phyloP scores from a whole-genome alignment of 306 rosid genomes.

The Vicia sativa region DNA sequence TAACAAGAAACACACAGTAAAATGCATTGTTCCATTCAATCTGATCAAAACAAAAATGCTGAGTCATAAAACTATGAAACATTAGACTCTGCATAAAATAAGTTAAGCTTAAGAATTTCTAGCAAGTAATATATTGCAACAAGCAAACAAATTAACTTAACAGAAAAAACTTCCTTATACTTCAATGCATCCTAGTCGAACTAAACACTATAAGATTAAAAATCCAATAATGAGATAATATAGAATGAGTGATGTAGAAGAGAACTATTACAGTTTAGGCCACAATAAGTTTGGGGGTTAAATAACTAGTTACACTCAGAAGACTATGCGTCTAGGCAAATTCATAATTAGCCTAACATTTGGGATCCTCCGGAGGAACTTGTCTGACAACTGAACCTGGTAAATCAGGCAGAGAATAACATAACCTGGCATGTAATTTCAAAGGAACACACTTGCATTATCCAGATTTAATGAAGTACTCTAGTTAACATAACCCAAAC shows the following conservation, averaged over 20 bases:
- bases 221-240: neutral
- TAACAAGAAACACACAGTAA: slow-evolving; percentile 35
- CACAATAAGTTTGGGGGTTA: slow-evolving; percentile 3
- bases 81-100: slow-evolving; percentile 4
- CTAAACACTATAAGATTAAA: slow-evolving; percentile 23
- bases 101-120: slow-evolving; percentile 5
- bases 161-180: neutral
- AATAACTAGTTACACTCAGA: neutral
- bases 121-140: slow-evolving; percentile 20
- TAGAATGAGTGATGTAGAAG: slow-evolving; percentile 9
- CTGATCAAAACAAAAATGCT: slow-evolving; percentile 18
- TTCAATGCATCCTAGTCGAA: slow-evolving; percentile 8
- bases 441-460: neutral
- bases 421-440: slow-evolving; percentile 13
- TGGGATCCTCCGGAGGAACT: neutral
- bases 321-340: neutral
- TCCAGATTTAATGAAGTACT: slow-evolving; percentile 12
- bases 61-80: slow-evolving; percentile 9
- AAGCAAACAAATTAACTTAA: slow-evolving; percentile 3
- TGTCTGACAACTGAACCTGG: neutral
- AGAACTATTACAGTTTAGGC: slow-evolving; percentile 16
- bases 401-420: neutral
- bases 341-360: neutral
- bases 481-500: neutral
- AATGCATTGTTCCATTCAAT: slow-evolving; percentile 23